These are phyloP conservation scores for Phytophthora crassamura DNA, from an alignment of 352 stramenopile species.

Conservation along the genomic window DNA sequence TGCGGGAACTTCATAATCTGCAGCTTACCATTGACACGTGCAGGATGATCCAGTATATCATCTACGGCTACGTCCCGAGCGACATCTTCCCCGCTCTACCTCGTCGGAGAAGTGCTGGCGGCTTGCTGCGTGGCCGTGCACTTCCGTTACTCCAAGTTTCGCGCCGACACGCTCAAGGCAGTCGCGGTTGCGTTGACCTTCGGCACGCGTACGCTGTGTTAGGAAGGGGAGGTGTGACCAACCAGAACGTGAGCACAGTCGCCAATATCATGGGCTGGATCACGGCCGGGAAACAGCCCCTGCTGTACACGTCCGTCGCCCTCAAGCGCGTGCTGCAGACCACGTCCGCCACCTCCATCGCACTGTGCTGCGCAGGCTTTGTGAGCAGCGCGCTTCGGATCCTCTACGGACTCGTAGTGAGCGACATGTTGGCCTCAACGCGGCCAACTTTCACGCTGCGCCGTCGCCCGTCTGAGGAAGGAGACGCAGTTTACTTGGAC, in stretches of 20 bases:
- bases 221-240: conserved; percentile 31
- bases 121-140: conserved; percentile 31
- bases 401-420: conserved; percentile 36
- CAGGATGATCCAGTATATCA: no score
- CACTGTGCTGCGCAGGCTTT: conserved; percentile 32
- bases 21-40: no score
- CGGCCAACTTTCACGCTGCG: conserved; percentile 11
- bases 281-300: conserved; percentile 29
- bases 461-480: background rate
- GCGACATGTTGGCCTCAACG: no score
- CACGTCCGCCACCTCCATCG: conserved; percentile 40
- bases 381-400: conserved; percentile 49
- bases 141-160: conserved; percentile 26
- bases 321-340: conserved; percentile 31
- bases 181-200: conserved; percentile 30
- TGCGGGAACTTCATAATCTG: no score
- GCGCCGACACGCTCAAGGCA: conserved; percentile 25
- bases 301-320: conserved; percentile 38
- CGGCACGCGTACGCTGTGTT: conserved; percentile 39
- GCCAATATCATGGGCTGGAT: conserved; percentile 38
- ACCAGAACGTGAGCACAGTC: conserved; percentile 27
- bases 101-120: conserved; percentile 32
- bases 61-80: conserved; percentile 48
- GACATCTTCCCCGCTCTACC: conserved; percentile 51
- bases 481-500: conserved; percentile 7